Base-by-base conservation (phyloP, 2,329 filamentous ascomycete genomes). In the Colletotrichum sansevieriae region DNA sequence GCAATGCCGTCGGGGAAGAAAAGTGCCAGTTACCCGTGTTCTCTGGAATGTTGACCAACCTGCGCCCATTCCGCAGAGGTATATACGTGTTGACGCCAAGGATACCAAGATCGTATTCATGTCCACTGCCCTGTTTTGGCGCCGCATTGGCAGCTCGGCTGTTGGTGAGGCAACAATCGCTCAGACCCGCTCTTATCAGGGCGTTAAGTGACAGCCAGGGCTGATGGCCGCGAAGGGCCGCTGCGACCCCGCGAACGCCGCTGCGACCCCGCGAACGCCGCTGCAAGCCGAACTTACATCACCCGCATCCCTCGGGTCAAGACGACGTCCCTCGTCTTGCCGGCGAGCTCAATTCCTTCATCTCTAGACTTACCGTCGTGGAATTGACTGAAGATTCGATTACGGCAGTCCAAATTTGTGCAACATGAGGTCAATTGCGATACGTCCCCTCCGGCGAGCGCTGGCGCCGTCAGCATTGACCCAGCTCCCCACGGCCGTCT, bases 101-200 rank as follows among this genome's bases (percentile, higher is more conserved):
- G 57, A 18, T 47, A 64, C 70, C 70, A 70, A 65, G 44, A 49
- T 49, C 68, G 59, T 55, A 69, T 46, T 39, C 55, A 46, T 35
- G 47, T 63, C 60, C 65, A 11, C 44, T 69, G 55, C 60, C 69
- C 39, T 71, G 69, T 68, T 63, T 75, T 71, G 72, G 72, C 55
- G 58, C 60, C 56, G 49, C 56, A 71, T 73, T 73, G 74, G 71
- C 68, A 41, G 20, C 63, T 73, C 65, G 63, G 69, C 65, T 71
- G 82, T 83, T 81, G 81, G 71, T 80, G 58, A 71, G 77, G 77
- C 80, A 83, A 83, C 81, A 73, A 79, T 81, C 79, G 35, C 35
- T 18, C 18, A 18, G 35, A 10, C n/a, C 33, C 37, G 4, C 20
- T 11, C 66, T 76, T 73, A 76, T 78, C 76, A 69, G 54, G 57